phyloP scores from a whole-genome alignment of 2,329 filamentous ascomycete genomes.

The Cladophialophora yegresii region DNA sequence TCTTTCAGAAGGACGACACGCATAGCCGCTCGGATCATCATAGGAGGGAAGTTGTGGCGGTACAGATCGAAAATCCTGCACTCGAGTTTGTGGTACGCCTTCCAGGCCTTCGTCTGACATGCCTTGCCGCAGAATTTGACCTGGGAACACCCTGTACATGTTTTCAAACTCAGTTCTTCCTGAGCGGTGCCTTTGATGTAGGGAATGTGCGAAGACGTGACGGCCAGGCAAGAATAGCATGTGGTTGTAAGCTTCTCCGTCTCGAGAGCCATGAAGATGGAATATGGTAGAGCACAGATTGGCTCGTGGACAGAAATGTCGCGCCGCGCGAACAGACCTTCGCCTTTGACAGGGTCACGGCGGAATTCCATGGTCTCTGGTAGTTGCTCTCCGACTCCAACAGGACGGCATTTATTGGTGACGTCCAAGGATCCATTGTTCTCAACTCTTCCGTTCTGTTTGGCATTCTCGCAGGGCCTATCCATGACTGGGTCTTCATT shows the following conservation, averaged over 20 bases:
- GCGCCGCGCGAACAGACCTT: slow-evolving; percentile 19
- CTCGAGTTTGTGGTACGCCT: slow-evolving; percentile 59
- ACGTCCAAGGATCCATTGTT: neutral
- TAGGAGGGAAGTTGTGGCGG: slow-evolving; percentile 53
- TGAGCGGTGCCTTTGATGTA: slow-evolving; percentile 25
- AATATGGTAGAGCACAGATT: slow-evolving; percentile 16
- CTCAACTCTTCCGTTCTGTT: neutral
- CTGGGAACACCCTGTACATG: slow-evolving; percentile 59
- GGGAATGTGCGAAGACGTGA: slow-evolving; percentile 23
- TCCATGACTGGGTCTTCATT: neutral
- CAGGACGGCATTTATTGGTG: slow-evolving; percentile 45
- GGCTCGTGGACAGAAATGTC: slow-evolving; percentile 19
- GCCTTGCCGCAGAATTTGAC: slow-evolving; percentile 63
- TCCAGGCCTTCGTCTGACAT: slow-evolving; percentile 63
- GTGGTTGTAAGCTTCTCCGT: slow-evolving; percentile 19
- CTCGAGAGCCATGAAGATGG: slow-evolving; percentile 23
- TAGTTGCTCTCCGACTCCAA: neutral
- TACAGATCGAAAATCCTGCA: slow-evolving; percentile 56
- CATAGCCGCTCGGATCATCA: slow-evolving; percentile 57
- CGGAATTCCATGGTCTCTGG: slow-evolving; percentile 4
- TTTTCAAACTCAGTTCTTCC: slow-evolving; percentile 45
- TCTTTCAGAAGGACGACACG: slow-evolving; percentile 53
- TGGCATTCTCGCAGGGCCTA: neutral
- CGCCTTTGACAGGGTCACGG: slow-evolving; percentile 12
- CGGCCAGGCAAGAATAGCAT: slow-evolving; percentile 25